Evolutionary conservation across 176 grass and related monocot genomes (phyloP), one percentile per base, ranked within the genome.

Genomic region (Musa schizocarpa): DNA sequence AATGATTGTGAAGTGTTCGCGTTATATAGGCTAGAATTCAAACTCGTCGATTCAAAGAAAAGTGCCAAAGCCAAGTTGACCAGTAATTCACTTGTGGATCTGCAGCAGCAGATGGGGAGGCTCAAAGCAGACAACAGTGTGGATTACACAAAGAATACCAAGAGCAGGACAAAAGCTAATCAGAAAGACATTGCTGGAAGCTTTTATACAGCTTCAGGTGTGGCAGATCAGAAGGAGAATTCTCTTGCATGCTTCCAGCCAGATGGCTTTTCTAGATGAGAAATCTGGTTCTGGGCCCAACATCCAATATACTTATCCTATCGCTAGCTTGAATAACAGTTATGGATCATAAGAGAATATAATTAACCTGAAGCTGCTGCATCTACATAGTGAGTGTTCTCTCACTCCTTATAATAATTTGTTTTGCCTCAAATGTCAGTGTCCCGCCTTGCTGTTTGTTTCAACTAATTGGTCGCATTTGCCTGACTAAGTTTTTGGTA

Each of bases 81-180:
- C 9, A 54, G 65, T 70, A 68, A 71, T 59, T 79, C 77, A 22
- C 65, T 79, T 69, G 66, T 79, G 26, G 77, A 79, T 59, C 65
- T 79, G 52, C 77, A 79, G 52, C 77, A 79, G 54, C 77, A 79
- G 29, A 71, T 79, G 77, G 77, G 77, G 9, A 79, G 77, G 63
- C 66, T 79, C 27, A 79, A 71, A 70, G 65, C 77, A 24, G 66
- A 59, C 50, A 79, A 70, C 43, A 68, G 9, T 58, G 7, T 67
- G 13, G 77, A 79, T 50, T 58, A 59, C 54, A 79, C 70, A 66
- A 54, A 54, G 53, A 59, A 49, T 79, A 29, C 68, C 10, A 79
- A 59, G 65, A 68, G 65, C 10, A 71, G 66, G 65, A 29, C 52
- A 23, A 79, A 79, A 71, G 10, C 55, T n/a, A 71, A 58, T 22